Conservation (phyloP, 495 filamentous ascomycete species). For the Daldinia caldariorum region DNA sequence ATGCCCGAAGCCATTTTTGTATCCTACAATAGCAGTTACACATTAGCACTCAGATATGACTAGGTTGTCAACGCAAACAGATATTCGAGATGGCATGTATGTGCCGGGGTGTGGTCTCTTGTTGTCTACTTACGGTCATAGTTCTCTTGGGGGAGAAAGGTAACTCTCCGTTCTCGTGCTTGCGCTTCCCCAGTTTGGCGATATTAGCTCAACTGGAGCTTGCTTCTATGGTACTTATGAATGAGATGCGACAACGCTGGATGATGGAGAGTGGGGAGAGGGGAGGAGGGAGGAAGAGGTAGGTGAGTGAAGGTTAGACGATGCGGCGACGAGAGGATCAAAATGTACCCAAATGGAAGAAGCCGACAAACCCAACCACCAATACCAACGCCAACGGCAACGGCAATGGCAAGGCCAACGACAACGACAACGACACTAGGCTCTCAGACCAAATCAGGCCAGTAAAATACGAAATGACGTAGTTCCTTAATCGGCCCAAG, state of each 20-base stretch:
- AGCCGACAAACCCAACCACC: conserved; percentile 32
- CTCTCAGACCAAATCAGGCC: conserved; percentile 31
- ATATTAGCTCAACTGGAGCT: conserved; percentile 42
- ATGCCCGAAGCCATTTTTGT: conserved; percentile 51
- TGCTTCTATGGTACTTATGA: conserved; percentile 17
- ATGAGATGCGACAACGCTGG: conserved; percentile 6
- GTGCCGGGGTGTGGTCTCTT: neutral
- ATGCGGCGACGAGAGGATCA: conserved; percentile 15
- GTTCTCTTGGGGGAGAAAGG: conserved; percentile 79
- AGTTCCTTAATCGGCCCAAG: conserved; percentile 29
- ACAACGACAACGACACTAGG: conserved; percentile 6
- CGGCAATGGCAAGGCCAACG: too few relatives aligned
- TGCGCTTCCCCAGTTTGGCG: conserved; percentile 79
- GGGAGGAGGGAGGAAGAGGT: conserved; percentile 2
- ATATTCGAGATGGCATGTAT: neutral
- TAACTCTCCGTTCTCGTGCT: conserved; percentile 78
- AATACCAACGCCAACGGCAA: conserved; percentile 5
- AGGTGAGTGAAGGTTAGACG: neutral
- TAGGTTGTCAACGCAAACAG: neutral
- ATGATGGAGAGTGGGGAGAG: neutral
- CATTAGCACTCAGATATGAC: neutral
- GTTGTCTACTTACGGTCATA: conserved; percentile 75
- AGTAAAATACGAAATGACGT: conserved; percentile 33
- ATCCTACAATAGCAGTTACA: conserved; percentile 50
- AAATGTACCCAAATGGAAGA: conserved; percentile 28